phyloP scores from a whole-genome alignment of 1,284 basidiomycete species.

The Ceratobasidium sp. region DNA sequence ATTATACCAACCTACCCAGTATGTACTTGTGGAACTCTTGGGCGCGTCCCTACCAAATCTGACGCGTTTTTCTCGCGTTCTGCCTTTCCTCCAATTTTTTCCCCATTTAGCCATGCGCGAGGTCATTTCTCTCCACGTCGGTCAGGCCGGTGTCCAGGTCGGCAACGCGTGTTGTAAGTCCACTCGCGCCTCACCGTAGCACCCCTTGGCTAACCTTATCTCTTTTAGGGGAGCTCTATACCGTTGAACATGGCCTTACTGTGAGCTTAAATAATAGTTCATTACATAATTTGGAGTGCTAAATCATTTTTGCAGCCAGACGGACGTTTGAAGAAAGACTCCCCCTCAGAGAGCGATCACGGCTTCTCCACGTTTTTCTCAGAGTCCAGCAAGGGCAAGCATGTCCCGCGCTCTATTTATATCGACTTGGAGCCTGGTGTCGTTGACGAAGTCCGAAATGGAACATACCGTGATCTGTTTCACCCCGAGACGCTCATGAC shows the following conservation, averaged over 20 bases:
- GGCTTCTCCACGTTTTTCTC: slow-evolving; percentile 98
- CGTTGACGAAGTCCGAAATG: slow-evolving; percentile 96
- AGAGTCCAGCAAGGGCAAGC: slow-evolving; percentile 73
- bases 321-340: slow-evolving; percentile 84
- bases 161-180: slow-evolving; percentile 81
- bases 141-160: slow-evolving; percentile 96
- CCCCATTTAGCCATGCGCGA: slow-evolving; percentile 45
- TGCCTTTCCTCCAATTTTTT: slow-evolving; percentile 25
- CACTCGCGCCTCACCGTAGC: background rate
- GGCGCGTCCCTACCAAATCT: background rate
- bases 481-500: slow-evolving; percentile 99
- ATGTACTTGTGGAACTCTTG: background rate
- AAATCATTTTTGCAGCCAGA: slow-evolving; percentile 71
- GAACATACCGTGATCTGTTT: slow-evolving; percentile 94
- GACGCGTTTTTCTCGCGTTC: slow-evolving; percentile 21
- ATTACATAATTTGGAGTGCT: background rate
- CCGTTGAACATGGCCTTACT: slow-evolving; percentile 96
- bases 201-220: slow-evolving; percentile 40
- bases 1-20: background rate
- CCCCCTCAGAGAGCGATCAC: slow-evolving; percentile 79
- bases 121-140: slow-evolving; percentile 95
- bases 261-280: slow-evolving; percentile 62
- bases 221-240: slow-evolving; percentile 92
- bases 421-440: slow-evolving; percentile 96
- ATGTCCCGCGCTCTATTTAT: slow-evolving; percentile 98